Evolutionary conservation across 805 yeast species (phyloP).

Genomic region (Isabelozyma heimii): DNA sequence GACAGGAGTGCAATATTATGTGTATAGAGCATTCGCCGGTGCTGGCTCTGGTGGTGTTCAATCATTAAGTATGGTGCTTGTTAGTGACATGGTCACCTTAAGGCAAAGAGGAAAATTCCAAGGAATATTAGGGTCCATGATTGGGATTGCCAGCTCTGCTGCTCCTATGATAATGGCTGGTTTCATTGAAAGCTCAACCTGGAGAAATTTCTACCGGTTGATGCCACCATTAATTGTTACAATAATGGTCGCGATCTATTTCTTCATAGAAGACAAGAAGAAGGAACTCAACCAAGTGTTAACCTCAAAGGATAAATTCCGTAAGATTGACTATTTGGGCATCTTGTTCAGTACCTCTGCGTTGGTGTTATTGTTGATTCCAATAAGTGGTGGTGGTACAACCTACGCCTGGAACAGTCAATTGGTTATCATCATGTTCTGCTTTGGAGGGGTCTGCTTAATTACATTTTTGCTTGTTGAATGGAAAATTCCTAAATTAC

Average conservation of each 20-base stretch:
- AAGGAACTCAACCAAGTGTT: constrained; percentile 22
- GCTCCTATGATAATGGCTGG: constrained; percentile 58
- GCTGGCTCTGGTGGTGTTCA: constrained; percentile 58
- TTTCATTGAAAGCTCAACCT: constrained; percentile 38
- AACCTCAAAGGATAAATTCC: constrained; percentile 12
- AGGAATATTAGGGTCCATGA: constrained; percentile 50
- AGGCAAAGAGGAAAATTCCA: constrained; percentile 52
- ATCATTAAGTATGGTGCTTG: constrained; percentile 49
- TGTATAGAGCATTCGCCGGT: constrained; percentile 56
- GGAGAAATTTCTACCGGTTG: constrained; percentile 54
- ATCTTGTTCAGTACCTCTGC: constrained; percentile 8
- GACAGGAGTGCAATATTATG: constrained; percentile 43
- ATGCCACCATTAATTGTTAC: constrained; percentile 40
- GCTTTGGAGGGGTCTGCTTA: constrained; percentile 16
- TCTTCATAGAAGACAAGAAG: constrained; percentile 29
- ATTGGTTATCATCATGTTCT: constrained; percentile 10
- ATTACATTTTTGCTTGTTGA: constrained; percentile 21
- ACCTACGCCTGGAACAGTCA: constrained; percentile 12
- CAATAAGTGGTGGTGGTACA: constrained; percentile 15
- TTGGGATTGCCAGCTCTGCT: constrained; percentile 48
- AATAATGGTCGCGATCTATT: constrained; percentile 23
- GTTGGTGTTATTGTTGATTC: constrained; percentile 8
- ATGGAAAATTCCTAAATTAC: constrained; percentile 24
- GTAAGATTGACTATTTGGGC: constrained; percentile 12
- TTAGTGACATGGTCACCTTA: constrained; percentile 55